Conservation (phyloP, 495 filamentous ascomycete genomes). For the Massariosphaeria phaeospora region DNA sequence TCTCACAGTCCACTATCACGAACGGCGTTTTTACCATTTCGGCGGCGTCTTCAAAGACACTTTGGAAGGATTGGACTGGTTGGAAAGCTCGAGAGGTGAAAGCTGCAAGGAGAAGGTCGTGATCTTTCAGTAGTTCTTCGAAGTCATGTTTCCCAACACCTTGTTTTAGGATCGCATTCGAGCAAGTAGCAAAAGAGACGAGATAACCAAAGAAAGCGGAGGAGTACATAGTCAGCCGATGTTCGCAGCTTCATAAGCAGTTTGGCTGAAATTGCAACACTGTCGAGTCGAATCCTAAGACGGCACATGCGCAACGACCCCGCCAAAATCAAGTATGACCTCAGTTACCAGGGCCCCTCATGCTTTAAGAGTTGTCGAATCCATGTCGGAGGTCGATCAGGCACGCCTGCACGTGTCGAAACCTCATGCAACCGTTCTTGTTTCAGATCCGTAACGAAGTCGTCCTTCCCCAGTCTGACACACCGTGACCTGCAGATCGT, state of each 20-base stretch:
- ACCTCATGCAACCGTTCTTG: neutral
- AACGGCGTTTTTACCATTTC: slow-evolving; percentile 25
- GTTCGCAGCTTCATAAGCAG: no score
- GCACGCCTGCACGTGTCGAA: slow-evolving; percentile 19
- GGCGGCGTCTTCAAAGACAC: slow-evolving; percentile 37
- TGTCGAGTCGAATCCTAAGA: neutral
- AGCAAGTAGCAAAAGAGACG: neutral
- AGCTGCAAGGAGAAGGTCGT: slow-evolving; percentile 1
- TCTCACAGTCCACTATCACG: slow-evolving; percentile 40
- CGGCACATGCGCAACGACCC: neutral
- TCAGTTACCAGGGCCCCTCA: no score
- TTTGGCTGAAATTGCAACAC: no score
- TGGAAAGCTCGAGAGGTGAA: slow-evolving; percentile 4
- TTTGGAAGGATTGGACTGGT: slow-evolving; percentile 27
- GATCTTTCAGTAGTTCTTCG: neutral
- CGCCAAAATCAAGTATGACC: neutral
- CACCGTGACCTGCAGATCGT: neutral
- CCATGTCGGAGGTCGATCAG: slow-evolving; percentile 20
- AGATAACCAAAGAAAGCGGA: neutral
- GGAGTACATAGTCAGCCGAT: neutral
- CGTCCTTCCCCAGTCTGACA: neutral
- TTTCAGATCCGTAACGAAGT: slow-evolving; percentile 13
- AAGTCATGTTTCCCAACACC: neutral
- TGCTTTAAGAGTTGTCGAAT: neutral
- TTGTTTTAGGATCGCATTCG: neutral